These are phyloP conservation scores for Closterium sp. DNA, from an alignment of 139 green algal genomes.

Conservation along the genomic window DNA sequence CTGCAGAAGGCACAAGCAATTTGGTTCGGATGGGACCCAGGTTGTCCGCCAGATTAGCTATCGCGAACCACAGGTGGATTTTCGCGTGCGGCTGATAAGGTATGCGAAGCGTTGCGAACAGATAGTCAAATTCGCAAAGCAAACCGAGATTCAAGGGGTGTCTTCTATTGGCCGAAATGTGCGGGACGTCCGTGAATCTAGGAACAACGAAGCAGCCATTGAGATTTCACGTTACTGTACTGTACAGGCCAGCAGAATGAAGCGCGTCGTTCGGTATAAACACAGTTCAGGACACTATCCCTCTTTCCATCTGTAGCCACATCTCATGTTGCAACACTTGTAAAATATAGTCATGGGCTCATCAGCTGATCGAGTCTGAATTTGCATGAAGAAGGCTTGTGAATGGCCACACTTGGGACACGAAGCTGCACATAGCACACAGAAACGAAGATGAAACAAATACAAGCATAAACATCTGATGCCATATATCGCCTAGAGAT, in stretches of 20 bases:
- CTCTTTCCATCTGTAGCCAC: conserved; percentile 38
- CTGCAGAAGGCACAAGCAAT: background rate
- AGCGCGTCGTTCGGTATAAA: no score
- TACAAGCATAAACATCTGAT: no score
- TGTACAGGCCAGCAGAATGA: no score
- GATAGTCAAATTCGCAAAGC: background rate
- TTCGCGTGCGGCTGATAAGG: background rate
- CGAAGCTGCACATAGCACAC: no score
- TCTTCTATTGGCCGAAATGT: background rate
- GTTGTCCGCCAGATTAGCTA: background rate
- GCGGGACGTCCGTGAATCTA: background rate
- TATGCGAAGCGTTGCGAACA: background rate
- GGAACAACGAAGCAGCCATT: background rate
- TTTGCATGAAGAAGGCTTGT: conserved; percentile 87
- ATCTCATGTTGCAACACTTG: conserved; percentile 66
- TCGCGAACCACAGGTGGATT: background rate
- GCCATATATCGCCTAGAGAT: no score
- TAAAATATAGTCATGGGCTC: conserved; percentile 92
- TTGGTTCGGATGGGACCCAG: background rate
- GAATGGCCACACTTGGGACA: conserved; percentile 78
- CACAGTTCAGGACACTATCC: conserved; percentile 10
- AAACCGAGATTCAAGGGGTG: background rate
- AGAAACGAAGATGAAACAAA: conserved; percentile 15
- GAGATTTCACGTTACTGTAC: background rate
- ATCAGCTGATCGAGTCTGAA: conserved; percentile 90